Percentiles rank a stretch among this genome's conserved stretches.
Conservation (phyloP, 768 basidiomycete species). For the Rhodotorula paludigena region DNA sequence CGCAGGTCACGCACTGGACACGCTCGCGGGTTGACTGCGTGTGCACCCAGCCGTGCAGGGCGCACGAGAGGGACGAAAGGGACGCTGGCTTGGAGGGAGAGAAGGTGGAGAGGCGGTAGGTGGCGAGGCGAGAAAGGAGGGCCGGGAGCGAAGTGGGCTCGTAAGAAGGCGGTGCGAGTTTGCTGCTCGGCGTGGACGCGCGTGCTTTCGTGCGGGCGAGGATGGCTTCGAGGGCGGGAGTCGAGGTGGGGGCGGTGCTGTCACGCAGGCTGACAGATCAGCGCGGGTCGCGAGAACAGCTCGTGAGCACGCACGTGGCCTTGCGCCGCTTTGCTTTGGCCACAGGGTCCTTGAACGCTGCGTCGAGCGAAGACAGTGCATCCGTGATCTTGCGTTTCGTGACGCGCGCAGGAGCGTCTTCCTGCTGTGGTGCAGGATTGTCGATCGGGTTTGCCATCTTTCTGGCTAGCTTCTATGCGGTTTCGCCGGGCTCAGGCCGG, state of each 20-base stretch:
- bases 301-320: background rate
- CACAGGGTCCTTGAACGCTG: background rate
- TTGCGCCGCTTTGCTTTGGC: background rate
- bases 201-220: background rate
- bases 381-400: conserved; percentile 6
- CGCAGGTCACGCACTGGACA: conserved; percentile 27
- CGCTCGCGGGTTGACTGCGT: conserved; percentile 5
- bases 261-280: background rate
- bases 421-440: no score
- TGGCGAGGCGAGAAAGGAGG: conserved; percentile 28
- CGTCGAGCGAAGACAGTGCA: conserved; percentile 6
- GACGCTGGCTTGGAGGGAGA: conserved; percentile 26
- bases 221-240: conserved; percentile 28
- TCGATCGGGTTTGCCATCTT: no score
- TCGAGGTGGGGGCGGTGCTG: conserved; percentile 9
- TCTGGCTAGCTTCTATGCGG: no score
- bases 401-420: background rate
- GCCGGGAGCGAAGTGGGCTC: conserved; percentile 1
- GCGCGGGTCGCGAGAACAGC: fast-evolving
- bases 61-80: conserved; percentile 14
- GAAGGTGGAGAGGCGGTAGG: conserved; percentile 22
- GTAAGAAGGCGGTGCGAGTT: conserved; percentile 11
- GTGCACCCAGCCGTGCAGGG: conserved; percentile 27
- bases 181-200: background rate
- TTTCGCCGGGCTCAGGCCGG: no score